Base-by-base conservation (phyloP, 2,329 filamentous ascomycete genomes). In the Ophiocordyceps unilateralis region DNA sequence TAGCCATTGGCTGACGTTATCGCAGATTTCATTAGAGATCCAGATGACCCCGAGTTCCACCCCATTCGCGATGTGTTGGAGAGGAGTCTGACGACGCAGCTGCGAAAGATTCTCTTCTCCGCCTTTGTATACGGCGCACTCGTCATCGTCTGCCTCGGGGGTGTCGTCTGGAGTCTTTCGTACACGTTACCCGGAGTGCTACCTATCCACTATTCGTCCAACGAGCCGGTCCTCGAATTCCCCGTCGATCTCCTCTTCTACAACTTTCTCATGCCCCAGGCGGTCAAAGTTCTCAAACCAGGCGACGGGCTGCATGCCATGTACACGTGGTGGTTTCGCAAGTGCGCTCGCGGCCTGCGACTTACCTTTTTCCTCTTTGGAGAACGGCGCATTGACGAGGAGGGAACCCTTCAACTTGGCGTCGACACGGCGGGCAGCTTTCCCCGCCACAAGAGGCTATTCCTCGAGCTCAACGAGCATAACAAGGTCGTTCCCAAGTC, bases 31-130 rank as follows among this genome's bases (percentile, higher is more conserved):
- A 98, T 98, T 53, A 78, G 91, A 48, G 93, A 98, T 59, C 91
- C 91, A 7, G 93, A 98, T 59, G 91, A 98, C 60, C 91, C 93
- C 9, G 94, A 91, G 12, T 98, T 98, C 59, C 91, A 98, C 57
- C 91, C 91, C 0, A 89, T 98, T 5, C 83, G 93, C 32, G 91
- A 98, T 60, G 91, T 98, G 12, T 72, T 98, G 17, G 91, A 98
- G 60, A 80, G 91, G 28, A 93, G 82, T 51, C 81, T 98, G 41
- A 79, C 83, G 12, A 94, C 88, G 0, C 91, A 98, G 61, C 74
- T 98, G 28, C 79, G 89, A 44, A 98, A 98, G 64, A 98, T 98
- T 41, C 73, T 88, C 2, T 96, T 96, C 56, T 95, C 88, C 47
- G 93, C 88, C 15, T 76, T 96, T 44, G 88, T 98, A 2, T 98